A percentile compares a stretch with the other conserved stretches of the same genome.
phyloP scores from a whole-genome alignment of 805 yeast species.

The Debaryomyces prosopidis region DNA sequence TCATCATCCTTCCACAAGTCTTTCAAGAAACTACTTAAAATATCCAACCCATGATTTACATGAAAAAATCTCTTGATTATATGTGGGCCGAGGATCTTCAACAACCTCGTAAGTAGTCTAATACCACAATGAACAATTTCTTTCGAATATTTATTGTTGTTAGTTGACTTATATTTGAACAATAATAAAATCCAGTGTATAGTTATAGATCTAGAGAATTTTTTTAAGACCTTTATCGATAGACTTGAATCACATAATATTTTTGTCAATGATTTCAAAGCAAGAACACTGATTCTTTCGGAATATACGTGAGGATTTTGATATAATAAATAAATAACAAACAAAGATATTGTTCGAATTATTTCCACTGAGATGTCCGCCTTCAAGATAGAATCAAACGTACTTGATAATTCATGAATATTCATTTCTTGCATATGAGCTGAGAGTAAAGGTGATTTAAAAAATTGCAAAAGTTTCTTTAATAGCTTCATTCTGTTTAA shows the following conservation, averaged over 20 bases:
- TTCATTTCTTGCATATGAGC: conserved; percentile 6
- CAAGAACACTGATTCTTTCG: conserved; percentile 30
- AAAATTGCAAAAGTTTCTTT: conserved; percentile 48
- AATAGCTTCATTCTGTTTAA: conserved; percentile 53
- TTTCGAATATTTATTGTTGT: conserved; percentile 16
- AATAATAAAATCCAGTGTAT: conserved; percentile 66
- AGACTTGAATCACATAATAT: conserved; percentile 42
- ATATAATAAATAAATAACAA: conserved; percentile 54
- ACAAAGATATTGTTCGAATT: conserved; percentile 47
- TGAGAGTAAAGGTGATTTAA: conserved; percentile 34
- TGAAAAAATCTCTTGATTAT: conserved; percentile 51
- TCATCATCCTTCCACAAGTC: conserved; percentile 51
- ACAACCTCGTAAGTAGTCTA: conserved; percentile 49
- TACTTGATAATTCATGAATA: conserved; percentile 17
- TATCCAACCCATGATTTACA: conserved; percentile 49
- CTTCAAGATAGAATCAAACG: conserved; percentile 22
- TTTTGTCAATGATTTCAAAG: conserved; percentile 32
- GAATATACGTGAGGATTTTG: conserved; percentile 32
- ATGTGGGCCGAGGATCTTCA: conserved; percentile 47
- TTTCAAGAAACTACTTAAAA: conserved; percentile 45
- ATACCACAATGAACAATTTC: conserved; percentile 41
- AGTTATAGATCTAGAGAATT: conserved; percentile 53
- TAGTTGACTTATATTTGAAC: conserved; percentile 33
- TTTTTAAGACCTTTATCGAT: conserved; percentile 40
- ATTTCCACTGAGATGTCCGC: conserved; percentile 54